These are phyloP conservation scores for Heracleum sosnowskyi DNA, from an alignment of 129 eudicot species.

Conservation along the genomic window DNA sequence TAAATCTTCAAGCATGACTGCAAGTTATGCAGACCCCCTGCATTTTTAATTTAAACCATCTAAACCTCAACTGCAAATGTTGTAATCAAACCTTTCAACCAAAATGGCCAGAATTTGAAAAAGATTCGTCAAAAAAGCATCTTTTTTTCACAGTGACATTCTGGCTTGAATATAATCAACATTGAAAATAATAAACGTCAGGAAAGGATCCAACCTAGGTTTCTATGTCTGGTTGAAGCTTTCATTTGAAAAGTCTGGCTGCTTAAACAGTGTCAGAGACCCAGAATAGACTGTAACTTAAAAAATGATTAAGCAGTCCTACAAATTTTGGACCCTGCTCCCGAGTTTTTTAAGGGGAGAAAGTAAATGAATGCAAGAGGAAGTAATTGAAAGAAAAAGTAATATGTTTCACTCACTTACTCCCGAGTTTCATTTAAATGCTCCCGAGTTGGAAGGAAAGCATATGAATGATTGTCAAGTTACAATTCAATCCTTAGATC, in stretches of 20 bases:
- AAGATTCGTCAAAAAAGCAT: too few species aligned
- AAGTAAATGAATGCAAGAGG: too few species aligned
- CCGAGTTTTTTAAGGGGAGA: too few species aligned
- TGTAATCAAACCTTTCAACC: not conserved
- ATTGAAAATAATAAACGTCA: not conserved
- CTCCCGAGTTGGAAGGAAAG: too few species aligned
- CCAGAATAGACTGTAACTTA: not conserved
- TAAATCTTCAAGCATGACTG: too few species aligned
- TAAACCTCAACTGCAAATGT: not conserved
- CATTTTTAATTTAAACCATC: not conserved
- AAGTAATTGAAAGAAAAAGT: too few species aligned
- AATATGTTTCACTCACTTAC: too few species aligned
- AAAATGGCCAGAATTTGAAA: not conserved
- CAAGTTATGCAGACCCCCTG: not conserved
- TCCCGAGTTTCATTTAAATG: too few species aligned
- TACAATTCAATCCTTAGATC: too few species aligned
- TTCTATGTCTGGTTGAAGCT: not conserved
- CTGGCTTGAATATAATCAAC: not conserved
- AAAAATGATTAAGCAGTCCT: not conserved
- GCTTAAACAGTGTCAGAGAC: not conserved
- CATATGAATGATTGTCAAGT: too few species aligned
- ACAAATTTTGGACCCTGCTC: not conserved
- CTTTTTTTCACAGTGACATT: not conserved
- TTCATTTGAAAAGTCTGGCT: not conserved
- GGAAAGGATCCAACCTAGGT: not conserved